Evolutionary conservation across 495 filamentous ascomycete genomes (phyloP), one percentile per base, ranked within the genome.

Genomic region (Podospora sp.): DNA sequence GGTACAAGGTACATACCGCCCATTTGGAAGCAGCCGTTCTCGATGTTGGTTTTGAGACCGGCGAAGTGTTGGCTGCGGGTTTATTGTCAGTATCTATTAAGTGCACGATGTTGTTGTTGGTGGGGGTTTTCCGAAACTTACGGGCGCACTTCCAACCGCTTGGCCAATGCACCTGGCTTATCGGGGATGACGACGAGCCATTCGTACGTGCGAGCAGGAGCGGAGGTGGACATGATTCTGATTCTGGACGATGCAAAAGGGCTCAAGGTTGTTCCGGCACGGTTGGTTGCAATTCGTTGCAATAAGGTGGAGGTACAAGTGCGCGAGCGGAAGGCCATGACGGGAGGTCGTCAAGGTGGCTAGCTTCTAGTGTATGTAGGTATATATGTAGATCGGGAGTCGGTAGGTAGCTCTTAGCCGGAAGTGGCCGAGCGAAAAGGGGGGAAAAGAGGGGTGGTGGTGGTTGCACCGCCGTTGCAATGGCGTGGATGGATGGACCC

Each of bases 151-250:
- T 89, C 85, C 46, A 96, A 75, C 35, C 94, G 78, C 81, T 90
- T 90, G 59, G 83, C 80, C 70, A 89, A 76, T n/a, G 79, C 83
- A 5, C 86, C 89, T 0, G 83, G 83, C 68, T 88, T 84, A 78
- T 98, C 94, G 18, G 93, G 94, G 18, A 94, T 69, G 62, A 97
- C 88, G 70, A 93, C 89, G 11, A 98, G 84, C 88, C 90, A 98
- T 78, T 98, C 93, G 64, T 90, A 89, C 61, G 76, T 75, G 62
- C 79, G 73, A 12, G n/a, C n/a, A n/a, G 71, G 60, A 58, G 80
- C 68, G 8, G 72, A 46, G n/a, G 74, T 53, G 27, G 83, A 75
- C 83, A 85, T 85, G 67, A 73, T 77, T 68, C 66, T 72, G 21
- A 35, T 60, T 18, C 40, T 46, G 40, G 29, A 33, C 29, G 29